These are phyloP conservation scores for Goffeauzyma gilvescens DNA, from an alignment of 768 basidiomycete species.

Conservation along the genomic window DNA sequence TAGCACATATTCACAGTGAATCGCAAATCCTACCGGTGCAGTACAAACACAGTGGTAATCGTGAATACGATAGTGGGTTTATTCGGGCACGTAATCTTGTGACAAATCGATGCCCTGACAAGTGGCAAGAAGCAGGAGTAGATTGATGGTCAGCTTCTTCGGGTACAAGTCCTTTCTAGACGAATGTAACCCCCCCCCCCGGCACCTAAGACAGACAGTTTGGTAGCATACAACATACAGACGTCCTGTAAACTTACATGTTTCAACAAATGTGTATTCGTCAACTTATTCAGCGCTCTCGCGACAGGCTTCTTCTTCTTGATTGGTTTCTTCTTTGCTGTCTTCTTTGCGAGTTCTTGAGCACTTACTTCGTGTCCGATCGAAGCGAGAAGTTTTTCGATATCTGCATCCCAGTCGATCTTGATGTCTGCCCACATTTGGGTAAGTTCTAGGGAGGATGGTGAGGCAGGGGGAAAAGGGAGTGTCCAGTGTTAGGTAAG, in stretches of 20 bases:
- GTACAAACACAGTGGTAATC: too few relatives aligned
- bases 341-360: slow-evolving; percentile 3
- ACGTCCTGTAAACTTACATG: not conserved
- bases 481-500: too few relatives aligned
- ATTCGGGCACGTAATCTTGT: slow-evolving; percentile 10
- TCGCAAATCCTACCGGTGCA: too few relatives aligned
- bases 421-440: slow-evolving; percentile 10
- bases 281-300: slow-evolving; percentile 10
- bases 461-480: too few relatives aligned
- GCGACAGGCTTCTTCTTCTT: slow-evolving; percentile 16
- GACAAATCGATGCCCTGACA: slow-evolving; percentile 10
- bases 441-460: too few relatives aligned
- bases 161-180: too few relatives aligned
- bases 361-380: slow-evolving; percentile 9
- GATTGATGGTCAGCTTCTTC: too few relatives aligned
- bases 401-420: slow-evolving; percentile 3
- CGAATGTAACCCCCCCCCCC: too few relatives aligned
- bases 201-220: too few relatives aligned
- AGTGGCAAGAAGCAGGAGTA: too few relatives aligned
- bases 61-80: not conserved
- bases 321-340: slow-evolving; percentile 5
- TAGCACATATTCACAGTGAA: too few relatives aligned
- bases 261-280: slow-evolving; percentile 11
- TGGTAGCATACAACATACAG: not conserved
- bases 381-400: slow-evolving; percentile 3